Evolutionary conservation across 345 rosid genomes (phyloP).

Genomic region (Lumnitzera littorea): DNA sequence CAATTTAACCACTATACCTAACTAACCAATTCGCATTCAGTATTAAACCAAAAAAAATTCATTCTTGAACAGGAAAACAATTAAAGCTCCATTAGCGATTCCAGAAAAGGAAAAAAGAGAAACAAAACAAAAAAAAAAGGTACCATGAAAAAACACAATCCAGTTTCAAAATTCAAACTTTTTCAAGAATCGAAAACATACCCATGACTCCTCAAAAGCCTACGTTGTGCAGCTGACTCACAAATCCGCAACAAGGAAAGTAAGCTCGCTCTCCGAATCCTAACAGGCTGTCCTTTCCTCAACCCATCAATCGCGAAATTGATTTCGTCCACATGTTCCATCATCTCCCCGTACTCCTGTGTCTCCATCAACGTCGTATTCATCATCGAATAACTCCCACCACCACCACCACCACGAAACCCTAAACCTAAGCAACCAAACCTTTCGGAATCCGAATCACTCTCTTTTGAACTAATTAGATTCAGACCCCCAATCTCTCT

Average conservation of each 20-base stretch:
- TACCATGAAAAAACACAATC: too few species aligned
- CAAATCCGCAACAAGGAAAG: conserved; percentile 73
- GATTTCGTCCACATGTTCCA: conserved; percentile 98
- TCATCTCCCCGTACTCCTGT: conserved; percentile 97
- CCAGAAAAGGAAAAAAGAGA: too few species aligned
- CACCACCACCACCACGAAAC: conserved; percentile 16
- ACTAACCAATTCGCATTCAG: too few species aligned
- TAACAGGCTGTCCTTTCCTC: conserved; percentile 62
- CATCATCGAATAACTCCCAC: conserved; percentile 9
- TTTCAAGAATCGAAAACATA: conserved; percentile 17
- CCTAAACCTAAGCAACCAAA: background rate
- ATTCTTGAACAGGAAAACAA: too few species aligned
- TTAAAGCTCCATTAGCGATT: too few species aligned
- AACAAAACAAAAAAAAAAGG: too few species aligned
- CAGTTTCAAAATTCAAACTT: too few species aligned
- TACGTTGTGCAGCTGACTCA: conserved; percentile 59
- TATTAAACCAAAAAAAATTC: too few species aligned
- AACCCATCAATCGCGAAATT: conserved; percentile 94
- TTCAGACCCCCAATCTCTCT: background rate
- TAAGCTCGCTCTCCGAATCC: conserved; percentile 82
- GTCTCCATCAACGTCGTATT: conserved; percentile 89
- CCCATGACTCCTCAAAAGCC: conserved; percentile 81
- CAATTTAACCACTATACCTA: too few species aligned
- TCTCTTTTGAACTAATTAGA: too few species aligned
- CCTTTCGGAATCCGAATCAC: too few species aligned